Percentiles rank a stretch among this genome's conserved stretches.
Conservation (phyloP, 768 basidiomycete genomes). For the Leccinum arenicola region DNA sequence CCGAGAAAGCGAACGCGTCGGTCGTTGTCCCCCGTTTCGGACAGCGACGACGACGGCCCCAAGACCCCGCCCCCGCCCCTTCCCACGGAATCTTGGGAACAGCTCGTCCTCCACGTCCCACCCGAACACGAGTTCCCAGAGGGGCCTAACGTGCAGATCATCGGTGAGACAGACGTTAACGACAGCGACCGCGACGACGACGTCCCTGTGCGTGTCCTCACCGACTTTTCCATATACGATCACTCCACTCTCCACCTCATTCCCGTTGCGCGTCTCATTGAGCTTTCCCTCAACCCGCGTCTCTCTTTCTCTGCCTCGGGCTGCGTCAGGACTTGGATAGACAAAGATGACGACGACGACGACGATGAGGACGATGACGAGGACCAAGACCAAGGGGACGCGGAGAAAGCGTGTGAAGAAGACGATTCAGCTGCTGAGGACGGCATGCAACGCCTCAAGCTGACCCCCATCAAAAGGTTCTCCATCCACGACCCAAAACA, state of each 20-base stretch:
- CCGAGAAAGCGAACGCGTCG: slow-evolving; percentile 26
- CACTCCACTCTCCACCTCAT: slow-evolving; percentile 36
- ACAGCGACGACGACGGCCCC: slow-evolving; percentile 17
- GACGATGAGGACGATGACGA: slow-evolving; percentile 25
- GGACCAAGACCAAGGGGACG: slow-evolving; percentile 21
- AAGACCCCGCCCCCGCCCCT: slow-evolving; percentile 9
- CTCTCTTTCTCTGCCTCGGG: slow-evolving; percentile 37
- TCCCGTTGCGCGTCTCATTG: slow-evolving; percentile 38
- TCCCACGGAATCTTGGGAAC: slow-evolving; percentile 4
- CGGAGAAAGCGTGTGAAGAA: slow-evolving; percentile 10
- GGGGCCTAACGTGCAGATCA: slow-evolving; percentile 39
- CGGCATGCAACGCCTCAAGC: slow-evolving; percentile 32
- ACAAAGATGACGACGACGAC: slow-evolving; percentile 30
- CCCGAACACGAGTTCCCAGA: slow-evolving; percentile 37
- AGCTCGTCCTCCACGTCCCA: slow-evolving; percentile 12
- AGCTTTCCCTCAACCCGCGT: slow-evolving; percentile 21
- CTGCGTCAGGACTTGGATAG: slow-evolving; percentile 38
- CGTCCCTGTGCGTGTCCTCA: slow-evolving; percentile 56
- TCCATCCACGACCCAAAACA: slow-evolving; percentile 41
- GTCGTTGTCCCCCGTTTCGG: slow-evolving; percentile 15
- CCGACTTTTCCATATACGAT: slow-evolving; percentile 54
- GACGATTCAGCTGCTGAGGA: slow-evolving; percentile 4
- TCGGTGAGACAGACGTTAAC: slow-evolving; percentile 38
- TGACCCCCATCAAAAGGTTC: slow-evolving; percentile 46
- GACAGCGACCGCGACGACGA: slow-evolving; percentile 31